phyloP scores from a whole-genome alignment of 2,329 filamentous ascomycete genomes.

The Stylonectria norvegica region DNA sequence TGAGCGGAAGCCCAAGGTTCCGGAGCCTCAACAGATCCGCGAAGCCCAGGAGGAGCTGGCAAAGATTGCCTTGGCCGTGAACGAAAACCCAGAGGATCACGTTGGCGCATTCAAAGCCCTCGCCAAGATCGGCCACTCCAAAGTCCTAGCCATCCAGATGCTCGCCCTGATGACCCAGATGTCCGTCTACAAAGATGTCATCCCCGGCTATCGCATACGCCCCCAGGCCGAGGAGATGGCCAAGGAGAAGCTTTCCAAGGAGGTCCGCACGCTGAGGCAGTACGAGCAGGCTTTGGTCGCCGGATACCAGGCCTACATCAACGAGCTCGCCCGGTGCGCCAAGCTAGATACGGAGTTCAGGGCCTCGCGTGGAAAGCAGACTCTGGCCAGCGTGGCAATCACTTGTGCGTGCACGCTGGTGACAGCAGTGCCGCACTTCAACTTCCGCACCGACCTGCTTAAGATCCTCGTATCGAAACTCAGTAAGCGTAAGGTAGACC shows the following conservation, averaged over 20 bases:
- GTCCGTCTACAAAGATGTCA: conserved; percentile 90
- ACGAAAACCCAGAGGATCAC: conserved; percentile 92
- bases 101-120: conserved; percentile 74
- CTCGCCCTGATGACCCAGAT: conserved; percentile 82
- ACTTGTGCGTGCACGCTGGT: conserved; percentile 81
- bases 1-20: conserved; percentile 57
- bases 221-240: conserved; percentile 71
- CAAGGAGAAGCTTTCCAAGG: conserved; percentile 82
- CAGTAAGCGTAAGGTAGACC: conserved; percentile 67
- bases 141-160: conserved; percentile 74
- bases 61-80: conserved; percentile 73
- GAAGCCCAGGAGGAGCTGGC: conserved; percentile 92
- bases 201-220: conserved; percentile 93
- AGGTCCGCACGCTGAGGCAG: conserved; percentile 74
- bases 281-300: conserved; percentile 87
- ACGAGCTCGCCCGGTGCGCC: conserved; percentile 66
- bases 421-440: conserved; percentile 88
- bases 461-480: conserved; percentile 85
- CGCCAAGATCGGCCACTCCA: conserved; percentile 67
- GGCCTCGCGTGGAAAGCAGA: conserved; percentile 39
- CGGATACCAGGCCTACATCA: conserved; percentile 82
- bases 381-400: conserved; percentile 71
- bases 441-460: conserved; percentile 84
- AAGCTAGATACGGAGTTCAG: conserved; percentile 52
- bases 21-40: conserved; percentile 74